Evolutionary conservation across 202 grass and related monocot genomes (phyloP).

Genomic region (Eragrostis tef): DNA sequence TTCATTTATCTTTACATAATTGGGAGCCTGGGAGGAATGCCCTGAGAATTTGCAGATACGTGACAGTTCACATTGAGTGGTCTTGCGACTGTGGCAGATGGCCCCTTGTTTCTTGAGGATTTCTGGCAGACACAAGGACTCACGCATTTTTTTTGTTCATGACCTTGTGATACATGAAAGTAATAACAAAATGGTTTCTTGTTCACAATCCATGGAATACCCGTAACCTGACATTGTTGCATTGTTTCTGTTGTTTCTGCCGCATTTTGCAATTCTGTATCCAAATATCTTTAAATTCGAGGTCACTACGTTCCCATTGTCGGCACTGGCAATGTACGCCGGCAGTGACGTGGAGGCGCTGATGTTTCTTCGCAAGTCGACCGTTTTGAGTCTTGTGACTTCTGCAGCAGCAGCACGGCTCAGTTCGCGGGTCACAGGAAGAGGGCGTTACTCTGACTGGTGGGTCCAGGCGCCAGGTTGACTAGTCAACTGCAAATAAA

Average conservation of each 20-base stretch:
- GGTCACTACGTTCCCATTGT: neutral
- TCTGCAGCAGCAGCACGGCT: too few relatives aligned
- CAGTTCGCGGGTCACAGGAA: neutral
- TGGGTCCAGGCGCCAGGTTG: neutral
- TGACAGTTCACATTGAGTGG: constrained; percentile 36
- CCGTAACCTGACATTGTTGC: neutral
- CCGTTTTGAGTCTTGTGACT: too few relatives aligned
- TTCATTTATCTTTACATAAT: neutral
- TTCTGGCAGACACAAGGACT: constrained; percentile 24
- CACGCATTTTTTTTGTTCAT: constrained; percentile 4
- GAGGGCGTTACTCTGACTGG: neutral
- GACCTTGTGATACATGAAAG: constrained; percentile 19
- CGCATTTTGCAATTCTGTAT: neutral
- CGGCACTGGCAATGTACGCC: neutral
- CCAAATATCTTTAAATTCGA: neutral
- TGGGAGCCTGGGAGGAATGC: constrained; percentile 1
- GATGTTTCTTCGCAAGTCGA: too few relatives aligned
- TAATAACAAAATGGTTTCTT: constrained; percentile 32
- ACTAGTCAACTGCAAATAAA: neutral
- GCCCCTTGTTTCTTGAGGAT: constrained; percentile 21
- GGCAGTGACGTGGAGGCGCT: neutral
- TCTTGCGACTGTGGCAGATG: constrained; percentile 2
- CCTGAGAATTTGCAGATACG: constrained; percentile 15
- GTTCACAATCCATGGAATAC: neutral
- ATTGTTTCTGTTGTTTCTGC: neutral